These are phyloP conservation scores for Helenozyma baotianmanensis DNA, from an alignment of 805 yeast species.

Conservation along the genomic window DNA sequence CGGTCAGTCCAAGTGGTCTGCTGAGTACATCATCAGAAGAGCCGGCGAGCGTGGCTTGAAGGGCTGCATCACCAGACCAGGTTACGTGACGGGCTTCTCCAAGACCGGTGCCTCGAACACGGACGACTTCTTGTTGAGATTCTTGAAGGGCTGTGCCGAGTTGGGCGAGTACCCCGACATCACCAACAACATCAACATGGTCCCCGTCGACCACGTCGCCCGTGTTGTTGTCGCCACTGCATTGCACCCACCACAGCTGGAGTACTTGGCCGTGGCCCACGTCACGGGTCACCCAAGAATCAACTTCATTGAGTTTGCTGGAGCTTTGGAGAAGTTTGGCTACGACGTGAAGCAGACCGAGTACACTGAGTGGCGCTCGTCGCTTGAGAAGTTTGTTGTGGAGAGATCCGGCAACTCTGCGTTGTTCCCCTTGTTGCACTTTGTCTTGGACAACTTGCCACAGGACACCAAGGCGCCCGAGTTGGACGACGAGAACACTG, in stretches of 20 bases:
- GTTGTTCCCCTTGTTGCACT: slow-evolving; percentile 86
- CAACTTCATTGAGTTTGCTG: slow-evolving; percentile 69
- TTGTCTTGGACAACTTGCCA: slow-evolving; percentile 90
- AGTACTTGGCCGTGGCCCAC: slow-evolving; percentile 70
- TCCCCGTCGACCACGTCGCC: slow-evolving; percentile 98
- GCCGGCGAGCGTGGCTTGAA: slow-evolving; percentile 86
- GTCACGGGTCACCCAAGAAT: slow-evolving; percentile 98
- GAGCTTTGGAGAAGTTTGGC: slow-evolving; percentile 64
- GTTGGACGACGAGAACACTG: slow-evolving; percentile 82
- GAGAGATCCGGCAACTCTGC: slow-evolving; percentile 77
- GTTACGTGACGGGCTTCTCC: slow-evolving; percentile 88
- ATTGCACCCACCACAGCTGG: slow-evolving; percentile 60
- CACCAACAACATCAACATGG: slow-evolving; percentile 86
- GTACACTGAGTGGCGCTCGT: slow-evolving; percentile 74
- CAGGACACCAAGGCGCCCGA: slow-evolving; percentile 93
- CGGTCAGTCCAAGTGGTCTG: slow-evolving; percentile 98
- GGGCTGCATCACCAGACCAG: slow-evolving; percentile 92
- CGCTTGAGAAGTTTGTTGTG: slow-evolving; percentile 72
- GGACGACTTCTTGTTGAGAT: slow-evolving; percentile 91
- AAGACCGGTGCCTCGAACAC: slow-evolving; percentile 86
- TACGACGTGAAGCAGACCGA: slow-evolving; percentile 58
- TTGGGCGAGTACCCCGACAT: slow-evolving; percentile 84
- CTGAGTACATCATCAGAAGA: slow-evolving; percentile 79
- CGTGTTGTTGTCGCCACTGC: slow-evolving; percentile 82
- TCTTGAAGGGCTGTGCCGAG: slow-evolving; percentile 92